Evolutionary conservation across 257 asterid species (phyloP), one percentile per base, ranked within the genome.

Genomic region (Paulownia fortunei): DNA sequence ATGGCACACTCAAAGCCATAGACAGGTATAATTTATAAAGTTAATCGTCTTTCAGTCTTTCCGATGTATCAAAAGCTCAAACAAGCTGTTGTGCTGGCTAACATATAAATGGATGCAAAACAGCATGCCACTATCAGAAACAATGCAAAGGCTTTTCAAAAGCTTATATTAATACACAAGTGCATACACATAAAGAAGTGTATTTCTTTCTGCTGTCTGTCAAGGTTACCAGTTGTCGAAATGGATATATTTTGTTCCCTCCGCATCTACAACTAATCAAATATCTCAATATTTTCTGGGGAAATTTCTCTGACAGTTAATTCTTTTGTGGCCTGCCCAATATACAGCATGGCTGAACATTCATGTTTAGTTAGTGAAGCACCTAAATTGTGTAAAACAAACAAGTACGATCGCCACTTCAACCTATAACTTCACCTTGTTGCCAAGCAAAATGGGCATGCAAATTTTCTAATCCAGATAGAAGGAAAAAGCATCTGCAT

Each of bases 311-410:
- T 15, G 18, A 26, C 24, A 46, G 30, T 21, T 26, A 8, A 16
- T 7, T 18, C 3, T 30, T 16, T 71, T 6, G 8, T 61, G 13
- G 5, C 7, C 73, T 41, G 8, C 8, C 36, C 21, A 21, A 68
- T 39, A 73, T 39, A 56, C 59, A 73, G 44, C 58, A 59, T 2
- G 66, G 41, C 37, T 26, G 15, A 8, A 23, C 18, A 52, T 27
- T 32, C 19, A 56, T 34, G 56, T 12, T 9, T 8, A 6, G 21
- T 18, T 7, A 55, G 18, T 65, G 39, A 59, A 60, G 69, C 47
- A 36, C 36, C 51, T 55, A 67, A 15, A 30, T 67, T 19, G 47
- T 26, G 23, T 36, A 65, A 75, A 49, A 75, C 80, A 36, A 23
- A 46, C 61, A 37, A 54, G 9, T 11, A 23, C 19, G 0, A 4